phyloP scores from a whole-genome alignment of 306 rosid genomes.

The Lathyrus tuberosus region DNA sequence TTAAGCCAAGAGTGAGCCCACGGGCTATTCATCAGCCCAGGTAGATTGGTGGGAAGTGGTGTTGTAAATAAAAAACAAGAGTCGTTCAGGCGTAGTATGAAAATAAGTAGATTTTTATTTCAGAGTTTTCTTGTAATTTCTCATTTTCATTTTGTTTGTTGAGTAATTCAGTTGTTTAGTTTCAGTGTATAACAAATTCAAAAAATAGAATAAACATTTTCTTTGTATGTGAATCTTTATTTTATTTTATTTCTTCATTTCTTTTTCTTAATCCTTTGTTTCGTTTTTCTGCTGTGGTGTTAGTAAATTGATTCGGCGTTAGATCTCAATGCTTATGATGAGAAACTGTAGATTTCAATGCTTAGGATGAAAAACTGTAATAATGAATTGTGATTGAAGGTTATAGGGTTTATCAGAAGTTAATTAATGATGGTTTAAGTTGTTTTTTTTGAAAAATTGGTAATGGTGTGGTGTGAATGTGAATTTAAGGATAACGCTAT shows the following conservation, averaged over 20 bases:
- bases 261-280: neutral
- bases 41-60: constrained; percentile 40
- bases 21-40: constrained; percentile 87
- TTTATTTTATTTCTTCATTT: too few species aligned
- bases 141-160: neutral
- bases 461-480: neutral
- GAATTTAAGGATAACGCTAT: neutral
- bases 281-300: neutral
- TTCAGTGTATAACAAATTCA: neutral
- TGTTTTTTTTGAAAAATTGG: neutral
- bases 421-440: too few species aligned
- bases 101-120: neutral
- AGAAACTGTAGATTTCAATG: neutral
- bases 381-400: neutral
- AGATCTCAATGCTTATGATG: neutral
- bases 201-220: neutral
- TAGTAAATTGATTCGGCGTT: neutral
- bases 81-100: neutral
- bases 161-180: neutral
- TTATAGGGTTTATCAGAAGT: too few species aligned
- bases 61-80: neutral
- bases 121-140: neutral
- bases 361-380: neutral
- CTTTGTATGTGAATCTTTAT: too few species aligned
- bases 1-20: constrained; percentile 72